A percentile compares a stretch with the other conserved stretches of the same genome.
These are phyloP conservation scores for Brettanomyces anomalus DNA, from an alignment of 805 yeast genomes.

Conservation along the genomic window DNA sequence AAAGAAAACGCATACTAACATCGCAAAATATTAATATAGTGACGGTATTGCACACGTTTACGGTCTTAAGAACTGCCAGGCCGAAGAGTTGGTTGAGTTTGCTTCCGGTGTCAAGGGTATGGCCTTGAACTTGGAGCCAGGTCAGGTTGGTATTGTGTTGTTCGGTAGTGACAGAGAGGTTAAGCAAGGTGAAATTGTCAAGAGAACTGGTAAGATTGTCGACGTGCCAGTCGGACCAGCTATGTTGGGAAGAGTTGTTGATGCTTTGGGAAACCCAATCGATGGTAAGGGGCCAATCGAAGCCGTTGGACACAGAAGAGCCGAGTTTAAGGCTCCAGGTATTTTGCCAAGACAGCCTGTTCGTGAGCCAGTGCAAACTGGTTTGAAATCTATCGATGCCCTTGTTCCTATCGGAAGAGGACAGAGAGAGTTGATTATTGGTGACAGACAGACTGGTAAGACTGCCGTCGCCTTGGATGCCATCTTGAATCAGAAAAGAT, in stretches of 20 bases:
- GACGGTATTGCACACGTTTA: constrained; percentile 99
- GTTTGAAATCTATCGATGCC: constrained; percentile 98
- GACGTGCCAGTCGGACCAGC: constrained; percentile 99
- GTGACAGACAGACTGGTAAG: constrained; percentile 99
- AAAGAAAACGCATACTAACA: neutral
- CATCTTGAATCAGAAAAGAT: constrained; percentile 97
- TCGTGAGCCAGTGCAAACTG: constrained; percentile 99
- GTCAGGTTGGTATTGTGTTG: constrained; percentile 99
- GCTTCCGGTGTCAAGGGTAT: constrained; percentile 99
- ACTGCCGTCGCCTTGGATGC: constrained; percentile 98
- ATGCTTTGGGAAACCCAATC: constrained; percentile 98
- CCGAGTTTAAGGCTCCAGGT: constrained; percentile 99
- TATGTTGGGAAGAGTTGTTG: constrained; percentile 98
- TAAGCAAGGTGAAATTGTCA: constrained; percentile 99
- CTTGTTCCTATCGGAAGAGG: constrained; percentile 99
- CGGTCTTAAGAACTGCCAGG: constrained; percentile 99
- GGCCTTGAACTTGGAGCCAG: constrained; percentile 99
- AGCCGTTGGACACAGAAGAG: constrained; percentile 78
- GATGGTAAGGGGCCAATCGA: constrained; percentile 99
- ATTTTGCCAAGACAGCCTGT: constrained; percentile 98
- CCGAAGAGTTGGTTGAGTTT: constrained; percentile 99
- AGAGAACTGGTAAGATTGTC: constrained; percentile 99
- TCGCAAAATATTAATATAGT: constrained; percentile 33
- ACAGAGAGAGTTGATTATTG: constrained; percentile 99
- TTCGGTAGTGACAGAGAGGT: constrained; percentile 98